These are phyloP conservation scores for Blastobotrys capitulatus DNA, from an alignment of 1,139 yeast species.

Conservation along the genomic window DNA sequence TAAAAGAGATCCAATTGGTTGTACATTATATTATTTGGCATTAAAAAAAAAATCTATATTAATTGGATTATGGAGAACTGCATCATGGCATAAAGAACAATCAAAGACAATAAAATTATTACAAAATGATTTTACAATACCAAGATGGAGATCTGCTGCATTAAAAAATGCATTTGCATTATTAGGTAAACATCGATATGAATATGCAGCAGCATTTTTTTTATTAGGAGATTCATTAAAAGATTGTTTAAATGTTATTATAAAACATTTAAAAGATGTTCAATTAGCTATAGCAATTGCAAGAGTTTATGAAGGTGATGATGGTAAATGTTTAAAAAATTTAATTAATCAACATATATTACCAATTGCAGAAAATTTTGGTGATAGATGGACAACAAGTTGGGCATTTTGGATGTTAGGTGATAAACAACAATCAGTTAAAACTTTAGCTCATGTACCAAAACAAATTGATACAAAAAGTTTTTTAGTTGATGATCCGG, in stretches of 20 bases:
- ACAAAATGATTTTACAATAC: slow-evolving; percentile 64
- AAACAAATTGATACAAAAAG: slow-evolving; percentile 34
- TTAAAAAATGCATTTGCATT: slow-evolving; percentile 87
- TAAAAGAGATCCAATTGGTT: slow-evolving; percentile 65
- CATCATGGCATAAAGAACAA: slow-evolving; percentile 73
- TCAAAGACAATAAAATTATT: slow-evolving; percentile 74
- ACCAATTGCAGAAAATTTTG: slow-evolving; percentile 52
- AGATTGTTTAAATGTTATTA: slow-evolving; percentile 72
- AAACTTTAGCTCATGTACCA: slow-evolving; percentile 25
- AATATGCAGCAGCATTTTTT: slow-evolving; percentile 88
- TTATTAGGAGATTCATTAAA: slow-evolving; percentile 68
- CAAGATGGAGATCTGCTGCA: slow-evolving; percentile 85
- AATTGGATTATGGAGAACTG: slow-evolving; percentile 75
- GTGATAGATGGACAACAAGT: slow-evolving; percentile 78
- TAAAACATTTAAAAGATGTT: slow-evolving; percentile 59
- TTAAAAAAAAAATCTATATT: slow-evolving; percentile 70
- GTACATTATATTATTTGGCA: slow-evolving; percentile 74
- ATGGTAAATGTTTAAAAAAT: slow-evolving; percentile 44
- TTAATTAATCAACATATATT: slow-evolving; percentile 51
- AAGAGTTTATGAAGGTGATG: slow-evolving; percentile 60
- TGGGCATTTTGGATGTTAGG: slow-evolving; percentile 71
- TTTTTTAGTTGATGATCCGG: slow-evolving; percentile 76
- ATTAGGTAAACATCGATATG: slow-evolving; percentile 77
- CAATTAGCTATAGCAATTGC: slow-evolving; percentile 77
- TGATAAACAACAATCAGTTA: slow-evolving; percentile 19